Conservation (phyloP, 1,284 basidiomycete species). For the Mrakiaceae sp. region DNA sequence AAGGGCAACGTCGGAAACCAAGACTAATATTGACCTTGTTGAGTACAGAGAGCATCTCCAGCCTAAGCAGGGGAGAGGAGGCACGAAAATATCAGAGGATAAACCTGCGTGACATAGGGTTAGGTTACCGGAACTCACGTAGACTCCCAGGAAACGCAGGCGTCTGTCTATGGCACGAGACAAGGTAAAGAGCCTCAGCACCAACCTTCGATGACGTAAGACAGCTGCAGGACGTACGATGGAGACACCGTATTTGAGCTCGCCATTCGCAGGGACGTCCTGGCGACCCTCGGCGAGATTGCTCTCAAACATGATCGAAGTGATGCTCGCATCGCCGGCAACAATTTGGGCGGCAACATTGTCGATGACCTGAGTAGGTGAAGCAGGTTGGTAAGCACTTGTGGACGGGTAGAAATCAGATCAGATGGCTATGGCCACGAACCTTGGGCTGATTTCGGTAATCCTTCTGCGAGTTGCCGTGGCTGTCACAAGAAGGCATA, state of each 20-base stretch:
- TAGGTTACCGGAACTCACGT: conserved; percentile 35
- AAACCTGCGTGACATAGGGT: too few relatives aligned
- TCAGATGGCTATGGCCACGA: background rate
- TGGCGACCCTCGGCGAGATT: conserved; percentile 81
- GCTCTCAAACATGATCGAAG: conserved; percentile 94
- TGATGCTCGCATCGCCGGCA: conserved; percentile 66
- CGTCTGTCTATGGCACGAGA: conserved; percentile 24
- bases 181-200: conserved; percentile 6
- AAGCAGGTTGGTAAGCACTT: background rate
- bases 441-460: conserved; percentile 77
- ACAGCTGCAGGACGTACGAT: conserved; percentile 59
- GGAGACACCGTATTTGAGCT: conserved; percentile 70
- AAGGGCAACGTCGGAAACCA: too few relatives aligned
- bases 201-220: background rate
- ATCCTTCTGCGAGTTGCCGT: conserved; percentile 87
- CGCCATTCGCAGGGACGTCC: conserved; percentile 54
- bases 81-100: too few relatives aligned
- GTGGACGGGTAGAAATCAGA: background rate
- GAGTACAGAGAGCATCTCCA: too few relatives aligned
- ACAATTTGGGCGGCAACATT: conserved; percentile 66
- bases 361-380: conserved; percentile 41
- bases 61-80: too few relatives aligned
- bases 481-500: conserved; percentile 19
- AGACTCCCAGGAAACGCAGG: conserved; percentile 82
- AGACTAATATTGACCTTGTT: too few relatives aligned